A percentile compares a stretch with the other conserved stretches of the same genome.
Evolutionary conservation across 805 yeast species (phyloP).

Genomic region (Kodamaea hsintzibuensis): DNA sequence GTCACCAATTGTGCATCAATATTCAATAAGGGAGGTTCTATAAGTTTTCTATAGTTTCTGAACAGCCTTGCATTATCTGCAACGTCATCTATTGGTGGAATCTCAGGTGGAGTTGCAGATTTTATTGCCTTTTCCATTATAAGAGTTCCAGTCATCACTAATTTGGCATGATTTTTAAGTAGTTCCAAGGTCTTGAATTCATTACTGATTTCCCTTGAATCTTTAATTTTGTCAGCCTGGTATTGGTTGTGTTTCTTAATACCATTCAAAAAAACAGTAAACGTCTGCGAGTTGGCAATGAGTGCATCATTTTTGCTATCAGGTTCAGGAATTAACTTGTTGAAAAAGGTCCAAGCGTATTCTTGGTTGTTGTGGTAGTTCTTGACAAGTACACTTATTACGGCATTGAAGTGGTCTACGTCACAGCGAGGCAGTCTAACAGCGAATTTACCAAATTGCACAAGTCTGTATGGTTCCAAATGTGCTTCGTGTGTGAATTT

Average conservation of each 20-base stretch:
- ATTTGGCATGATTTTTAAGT: constrained; percentile 28
- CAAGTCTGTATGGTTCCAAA: constrained; percentile 6
- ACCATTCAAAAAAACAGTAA: constrained; percentile 41
- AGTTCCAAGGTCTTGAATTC: constrained; percentile 24
- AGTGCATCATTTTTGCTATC: constrained; percentile 15
- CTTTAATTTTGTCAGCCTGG: constrained; percentile 17
- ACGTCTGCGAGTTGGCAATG: constrained; percentile 36
- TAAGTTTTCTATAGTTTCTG: constrained; percentile 17
- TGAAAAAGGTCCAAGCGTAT: constrained; percentile 40
- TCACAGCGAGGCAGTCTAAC: constrained; percentile 14
- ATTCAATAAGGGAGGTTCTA: constrained; percentile 22
- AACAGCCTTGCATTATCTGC: constrained; percentile 21
- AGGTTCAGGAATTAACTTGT: constrained; percentile 22
- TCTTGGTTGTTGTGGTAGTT: constrained; percentile 32
- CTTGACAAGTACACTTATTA: constrained; percentile 35
- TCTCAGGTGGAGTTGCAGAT: constrained; percentile 35
- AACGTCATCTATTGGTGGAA: constrained; percentile 31
- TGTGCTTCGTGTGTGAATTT: constrained; percentile 10
- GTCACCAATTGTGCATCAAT: constrained; percentile 35
- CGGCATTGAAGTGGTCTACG: constrained; percentile 38
- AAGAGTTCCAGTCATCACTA: constrained; percentile 27
- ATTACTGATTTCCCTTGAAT: constrained; percentile 15
- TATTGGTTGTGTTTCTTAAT: constrained; percentile 20
- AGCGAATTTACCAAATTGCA: background rate
- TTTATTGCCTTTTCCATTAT: constrained; percentile 27